These are phyloP conservation scores for Jacaranda mimosifolia DNA, from an alignment of 257 asterid species.

Conservation along the genomic window DNA sequence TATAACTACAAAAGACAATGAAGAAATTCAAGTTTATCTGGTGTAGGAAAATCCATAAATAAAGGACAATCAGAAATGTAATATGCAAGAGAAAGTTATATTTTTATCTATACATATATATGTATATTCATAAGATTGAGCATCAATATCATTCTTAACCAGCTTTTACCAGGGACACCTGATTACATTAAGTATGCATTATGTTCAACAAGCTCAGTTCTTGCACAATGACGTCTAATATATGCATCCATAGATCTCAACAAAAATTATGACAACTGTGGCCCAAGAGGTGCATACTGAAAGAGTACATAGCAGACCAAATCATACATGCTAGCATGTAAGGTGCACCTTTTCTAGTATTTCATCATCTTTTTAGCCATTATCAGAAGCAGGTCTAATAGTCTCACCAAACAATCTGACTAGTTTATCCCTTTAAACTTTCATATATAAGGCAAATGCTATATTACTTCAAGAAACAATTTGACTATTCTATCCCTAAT, in stretches of 20 bases:
- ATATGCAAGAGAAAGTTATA: neutral
- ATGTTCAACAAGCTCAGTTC: neutral
- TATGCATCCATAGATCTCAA: conserved; percentile 1
- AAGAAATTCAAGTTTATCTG: conserved; percentile 34
- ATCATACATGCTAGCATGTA: neutral
- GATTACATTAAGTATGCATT: neutral
- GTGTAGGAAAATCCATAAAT: neutral
- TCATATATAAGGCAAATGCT: neutral
- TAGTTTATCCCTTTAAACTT: neutral
- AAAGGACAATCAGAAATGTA: neutral
- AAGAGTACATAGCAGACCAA: neutral
- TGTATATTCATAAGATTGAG: neutral
- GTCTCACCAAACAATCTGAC: conserved; percentile 6
- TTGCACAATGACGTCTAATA: neutral
- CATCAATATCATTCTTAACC: neutral
- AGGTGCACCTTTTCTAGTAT: neutral
- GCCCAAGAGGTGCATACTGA: neutral
- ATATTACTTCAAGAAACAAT: neutral
- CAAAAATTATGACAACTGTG: neutral
- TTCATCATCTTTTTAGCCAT: neutral
- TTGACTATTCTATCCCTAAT: neutral
- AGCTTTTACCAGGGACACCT: neutral
- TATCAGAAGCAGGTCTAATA: neutral
- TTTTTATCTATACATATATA: neutral
- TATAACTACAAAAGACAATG: conserved; percentile 42